Conservation (phyloP, 352 stramenopile species). For the Thalassiosira hispida region DNA sequence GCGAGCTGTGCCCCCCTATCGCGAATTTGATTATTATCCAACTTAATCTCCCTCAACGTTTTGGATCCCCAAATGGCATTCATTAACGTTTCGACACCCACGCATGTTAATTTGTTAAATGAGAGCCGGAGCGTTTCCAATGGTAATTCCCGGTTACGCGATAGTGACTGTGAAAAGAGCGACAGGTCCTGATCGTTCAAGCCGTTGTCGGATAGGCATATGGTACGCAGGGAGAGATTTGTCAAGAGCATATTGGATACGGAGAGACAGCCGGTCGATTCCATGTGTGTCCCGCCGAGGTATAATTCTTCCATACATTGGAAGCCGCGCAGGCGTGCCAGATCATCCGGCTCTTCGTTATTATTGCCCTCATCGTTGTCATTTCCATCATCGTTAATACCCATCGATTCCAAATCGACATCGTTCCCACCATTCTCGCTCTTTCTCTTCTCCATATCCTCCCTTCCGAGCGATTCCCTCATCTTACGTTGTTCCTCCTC, state of each 20-base stretch:
- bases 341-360: constrained; percentile 37
- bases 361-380: constrained; percentile 23
- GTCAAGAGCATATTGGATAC: constrained; percentile 80
- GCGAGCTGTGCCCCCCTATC: constrained; percentile 80
- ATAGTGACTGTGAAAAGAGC: constrained; percentile 74
- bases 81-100: constrained; percentile 81
- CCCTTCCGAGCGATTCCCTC: background rate
- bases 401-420: constrained; percentile 21
- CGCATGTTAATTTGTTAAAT: constrained; percentile 79
- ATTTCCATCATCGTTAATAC: constrained; percentile 10
- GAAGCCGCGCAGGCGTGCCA: constrained; percentile 33
- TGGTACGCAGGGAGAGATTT: constrained; percentile 63
- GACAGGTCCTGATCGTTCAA: constrained; percentile 73
- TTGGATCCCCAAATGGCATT: constrained; percentile 82
- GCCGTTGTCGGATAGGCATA: constrained; percentile 71
- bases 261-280: constrained; percentile 59
- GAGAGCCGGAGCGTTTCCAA: constrained; percentile 67
- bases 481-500: constrained; percentile 8
- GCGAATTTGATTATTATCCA: constrained; percentile 82
- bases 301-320: constrained; percentile 71
- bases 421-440: background rate
- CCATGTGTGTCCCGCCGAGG: constrained; percentile 64
- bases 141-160: constrained; percentile 73
- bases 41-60: constrained; percentile 71
- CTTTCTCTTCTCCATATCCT: constrained; percentile 5